Percentiles rank a stretch among this genome's conserved stretches.
These are phyloP conservation scores for Yarrowia sp. DNA, from an alignment of 805 yeast genomes.

Conservation along the genomic window DNA sequence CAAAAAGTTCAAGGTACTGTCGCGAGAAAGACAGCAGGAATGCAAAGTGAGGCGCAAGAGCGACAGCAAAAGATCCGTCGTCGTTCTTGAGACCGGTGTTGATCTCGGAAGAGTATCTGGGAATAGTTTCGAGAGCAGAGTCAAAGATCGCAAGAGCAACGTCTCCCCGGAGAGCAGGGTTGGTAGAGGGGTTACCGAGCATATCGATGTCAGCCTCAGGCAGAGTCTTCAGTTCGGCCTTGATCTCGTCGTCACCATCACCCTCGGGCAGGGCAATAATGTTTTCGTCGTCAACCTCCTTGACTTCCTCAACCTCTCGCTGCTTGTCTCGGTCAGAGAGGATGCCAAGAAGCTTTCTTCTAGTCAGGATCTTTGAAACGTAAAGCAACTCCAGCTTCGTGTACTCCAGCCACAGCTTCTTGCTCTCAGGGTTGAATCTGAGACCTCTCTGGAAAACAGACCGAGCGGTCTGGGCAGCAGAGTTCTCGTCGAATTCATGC, in stretches of 20 bases:
- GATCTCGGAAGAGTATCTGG: slow-evolving; percentile 43
- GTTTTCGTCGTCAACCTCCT: slow-evolving; percentile 48
- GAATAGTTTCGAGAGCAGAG: slow-evolving; percentile 56
- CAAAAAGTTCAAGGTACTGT: slow-evolving; percentile 65
- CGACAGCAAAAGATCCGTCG: slow-evolving; percentile 26
- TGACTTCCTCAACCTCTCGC: slow-evolving; percentile 54
- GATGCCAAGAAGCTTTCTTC: slow-evolving; percentile 82
- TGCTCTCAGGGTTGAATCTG: slow-evolving; percentile 78
- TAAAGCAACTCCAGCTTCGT: slow-evolving; percentile 87
- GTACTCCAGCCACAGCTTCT: slow-evolving; percentile 81
- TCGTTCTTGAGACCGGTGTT: slow-evolving; percentile 49
- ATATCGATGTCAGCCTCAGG: slow-evolving; percentile 89
- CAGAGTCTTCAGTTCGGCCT: slow-evolving; percentile 62
- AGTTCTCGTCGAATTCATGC: slow-evolving; percentile 87
- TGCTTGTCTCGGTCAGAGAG: slow-evolving; percentile 65
- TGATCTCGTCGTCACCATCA: slow-evolving; percentile 60
- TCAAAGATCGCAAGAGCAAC: slow-evolving; percentile 74
- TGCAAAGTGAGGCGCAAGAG: slow-evolving; percentile 35
- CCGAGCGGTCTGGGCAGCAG: slow-evolving; percentile 88
- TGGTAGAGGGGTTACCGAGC: slow-evolving; percentile 84
- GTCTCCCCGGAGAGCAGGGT: slow-evolving; percentile 79
- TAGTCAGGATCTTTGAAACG: slow-evolving; percentile 78
- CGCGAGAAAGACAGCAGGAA: slow-evolving; percentile 52
- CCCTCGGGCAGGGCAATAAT: slow-evolving; percentile 56
- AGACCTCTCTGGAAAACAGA: slow-evolving; percentile 82